Conservation (phyloP, 1,284 basidiomycete species). For the Sporisorium graminicola region DNA sequence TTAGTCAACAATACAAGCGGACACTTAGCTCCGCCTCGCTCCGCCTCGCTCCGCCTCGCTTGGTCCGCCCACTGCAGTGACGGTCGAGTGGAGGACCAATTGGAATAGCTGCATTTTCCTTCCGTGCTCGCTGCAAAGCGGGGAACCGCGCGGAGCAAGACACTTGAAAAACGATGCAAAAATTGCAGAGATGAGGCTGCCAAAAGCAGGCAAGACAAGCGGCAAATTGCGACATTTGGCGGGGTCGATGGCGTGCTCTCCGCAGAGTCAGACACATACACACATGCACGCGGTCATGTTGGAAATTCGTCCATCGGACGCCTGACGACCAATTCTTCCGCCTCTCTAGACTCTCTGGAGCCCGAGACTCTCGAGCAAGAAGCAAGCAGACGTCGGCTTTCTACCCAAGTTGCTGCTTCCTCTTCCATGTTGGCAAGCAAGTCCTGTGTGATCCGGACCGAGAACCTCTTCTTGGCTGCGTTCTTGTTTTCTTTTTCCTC, state of each 20-base stretch:
- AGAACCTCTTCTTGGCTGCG: background rate
- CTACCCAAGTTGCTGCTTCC: background rate
- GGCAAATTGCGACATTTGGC: slow-evolving; percentile 35
- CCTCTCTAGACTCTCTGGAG: slow-evolving; percentile 30
- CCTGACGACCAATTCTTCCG: background rate
- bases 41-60: too few species aligned
- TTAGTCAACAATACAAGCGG: too few species aligned
- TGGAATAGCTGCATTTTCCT: slow-evolving; percentile 23
- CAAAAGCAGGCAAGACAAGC: slow-evolving; percentile 26
- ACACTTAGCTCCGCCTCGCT: too few species aligned
- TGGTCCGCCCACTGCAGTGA: too few species aligned
- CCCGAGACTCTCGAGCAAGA: slow-evolving; percentile 5
- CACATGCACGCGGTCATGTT: background rate
- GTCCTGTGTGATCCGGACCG: slow-evolving; percentile 27
- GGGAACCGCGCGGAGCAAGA: slow-evolving; percentile 1
- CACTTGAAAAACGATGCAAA: background rate
- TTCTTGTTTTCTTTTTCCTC: too few species aligned
- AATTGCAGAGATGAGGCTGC: slow-evolving; percentile 14
- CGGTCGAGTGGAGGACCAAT: slow-evolving; percentile 23
- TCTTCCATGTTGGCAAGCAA: background rate
- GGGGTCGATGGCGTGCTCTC: slow-evolving; percentile 37
- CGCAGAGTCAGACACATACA: slow-evolving; percentile 1
- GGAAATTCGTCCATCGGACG: background rate
- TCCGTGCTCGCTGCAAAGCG: background rate
- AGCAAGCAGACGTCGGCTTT: background rate